phyloP scores from a whole-genome alignment of 108 stramenopile species.

The Fragilaria crotonensis region DNA sequence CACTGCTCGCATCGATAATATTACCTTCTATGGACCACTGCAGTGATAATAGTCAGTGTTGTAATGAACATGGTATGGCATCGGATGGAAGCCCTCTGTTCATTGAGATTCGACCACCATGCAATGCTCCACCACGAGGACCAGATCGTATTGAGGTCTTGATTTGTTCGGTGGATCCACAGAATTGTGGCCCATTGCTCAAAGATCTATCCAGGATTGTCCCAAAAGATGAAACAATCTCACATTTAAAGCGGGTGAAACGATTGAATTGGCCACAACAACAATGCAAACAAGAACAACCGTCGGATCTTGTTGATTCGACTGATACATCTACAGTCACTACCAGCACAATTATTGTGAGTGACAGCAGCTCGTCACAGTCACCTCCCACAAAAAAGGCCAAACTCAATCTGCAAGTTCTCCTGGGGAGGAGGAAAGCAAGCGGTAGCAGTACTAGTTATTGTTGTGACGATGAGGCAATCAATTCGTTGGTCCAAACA shows the following conservation, averaged over 20 bases:
- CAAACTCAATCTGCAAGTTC: constrained; percentile 1
- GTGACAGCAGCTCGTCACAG: too few species aligned
- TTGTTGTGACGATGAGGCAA: background rate
- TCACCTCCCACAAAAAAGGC: background rate
- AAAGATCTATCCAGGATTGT: constrained; percentile 13
- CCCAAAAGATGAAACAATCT: constrained; percentile 7
- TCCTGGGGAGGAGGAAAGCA: background rate
- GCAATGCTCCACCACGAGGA: background rate
- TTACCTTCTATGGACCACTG: too few species aligned
- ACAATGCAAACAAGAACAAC: too few species aligned
- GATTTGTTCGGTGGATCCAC: constrained; percentile 17
- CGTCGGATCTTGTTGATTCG: too few species aligned
- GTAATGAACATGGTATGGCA: too few species aligned
- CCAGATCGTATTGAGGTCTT: constrained; percentile 14
- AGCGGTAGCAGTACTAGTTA: background rate
- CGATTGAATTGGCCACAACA: background rate
- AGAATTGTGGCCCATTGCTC: constrained; percentile 27
- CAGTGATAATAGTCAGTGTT: too few species aligned
- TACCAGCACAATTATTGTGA: too few species aligned
- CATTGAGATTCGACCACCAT: background rate
- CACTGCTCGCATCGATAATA: too few species aligned
- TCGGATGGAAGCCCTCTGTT: too few species aligned
- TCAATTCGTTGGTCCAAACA: background rate
- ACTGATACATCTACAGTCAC: too few species aligned
- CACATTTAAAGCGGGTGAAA: constrained; percentile 41